These are phyloP conservation scores for Trichoderma pleuroti DNA, from an alignment of 2,329 filamentous ascomycete species.

Conservation along the genomic window DNA sequence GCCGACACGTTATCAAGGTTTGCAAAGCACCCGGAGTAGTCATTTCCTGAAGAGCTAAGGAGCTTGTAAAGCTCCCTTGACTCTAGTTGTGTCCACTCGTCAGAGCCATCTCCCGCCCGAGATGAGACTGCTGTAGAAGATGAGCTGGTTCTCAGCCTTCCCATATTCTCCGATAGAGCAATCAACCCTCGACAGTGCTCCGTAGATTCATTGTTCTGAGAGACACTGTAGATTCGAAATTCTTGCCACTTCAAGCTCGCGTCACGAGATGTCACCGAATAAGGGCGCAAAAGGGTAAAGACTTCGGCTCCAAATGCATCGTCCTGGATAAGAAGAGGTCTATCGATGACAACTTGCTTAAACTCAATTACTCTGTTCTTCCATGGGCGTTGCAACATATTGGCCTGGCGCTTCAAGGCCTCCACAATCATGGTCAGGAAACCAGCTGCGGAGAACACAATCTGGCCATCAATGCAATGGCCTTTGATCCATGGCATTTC, in stretches of 20 bases:
- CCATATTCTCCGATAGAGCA: not conserved
- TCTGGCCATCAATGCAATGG: conserved; percentile 29
- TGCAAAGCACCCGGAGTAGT: conserved; percentile 18
- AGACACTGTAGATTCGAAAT: conserved; percentile 18
- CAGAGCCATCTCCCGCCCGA: not conserved
- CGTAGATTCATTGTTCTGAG: conserved; percentile 15
- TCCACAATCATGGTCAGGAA: conserved; percentile 36
- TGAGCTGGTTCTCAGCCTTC: not conserved
- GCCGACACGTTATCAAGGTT: conserved; percentile 7
- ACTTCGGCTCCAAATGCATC: conserved; percentile 20
- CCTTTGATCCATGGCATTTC: conserved; percentile 33
- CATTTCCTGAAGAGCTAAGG: conserved; percentile 11
- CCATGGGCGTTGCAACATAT: conserved; percentile 6
- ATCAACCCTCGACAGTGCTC: conserved; percentile 19
- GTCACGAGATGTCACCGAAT: conserved; percentile 10
- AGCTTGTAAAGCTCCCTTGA: conserved; percentile 9
- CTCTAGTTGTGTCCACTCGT: conserved; percentile 2
- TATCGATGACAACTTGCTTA: conserved; percentile 14
- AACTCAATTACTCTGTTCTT: conserved; percentile 12
- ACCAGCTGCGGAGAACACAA: conserved; percentile 34
- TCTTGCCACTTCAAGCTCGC: conserved; percentile 16
- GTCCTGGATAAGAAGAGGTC: conserved; percentile 18
- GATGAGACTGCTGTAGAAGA: not conserved
- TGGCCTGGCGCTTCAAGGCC: conserved; percentile 25
- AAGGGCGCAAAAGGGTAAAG: conserved; percentile 14